phyloP scores from a whole-genome alignment of 2,329 filamentous ascomycete species.

The Colletotrichum sp. region DNA sequence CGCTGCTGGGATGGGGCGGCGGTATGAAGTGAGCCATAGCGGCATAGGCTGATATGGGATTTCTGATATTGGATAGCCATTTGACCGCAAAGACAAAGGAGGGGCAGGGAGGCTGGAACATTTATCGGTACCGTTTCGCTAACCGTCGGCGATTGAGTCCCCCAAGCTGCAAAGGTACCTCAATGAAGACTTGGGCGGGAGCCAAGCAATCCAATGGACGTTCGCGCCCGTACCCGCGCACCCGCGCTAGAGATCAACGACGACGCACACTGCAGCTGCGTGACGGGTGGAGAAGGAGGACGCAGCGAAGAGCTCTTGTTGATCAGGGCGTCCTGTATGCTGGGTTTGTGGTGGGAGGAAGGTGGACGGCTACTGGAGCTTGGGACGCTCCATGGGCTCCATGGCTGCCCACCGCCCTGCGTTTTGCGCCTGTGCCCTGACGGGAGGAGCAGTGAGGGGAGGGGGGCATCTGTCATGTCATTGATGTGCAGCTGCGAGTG shows the following conservation, averaged over 20 bases:
- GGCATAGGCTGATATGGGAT: background rate
- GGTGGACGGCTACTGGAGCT: conserved; percentile 1
- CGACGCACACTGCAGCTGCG: background rate
- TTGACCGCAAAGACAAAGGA: background rate
- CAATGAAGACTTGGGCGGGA: background rate
- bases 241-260: background rate
- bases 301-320: background rate
- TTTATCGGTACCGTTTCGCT: background rate
- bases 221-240: background rate
- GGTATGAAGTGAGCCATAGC: background rate
- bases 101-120: background rate
- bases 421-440: background rate
- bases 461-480: conserved; percentile 7
- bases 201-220: background rate
- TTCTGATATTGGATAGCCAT: background rate
- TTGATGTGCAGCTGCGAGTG: conserved; percentile 15
- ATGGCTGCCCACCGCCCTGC: background rate
- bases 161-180: background rate
- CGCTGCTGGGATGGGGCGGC: background rate
- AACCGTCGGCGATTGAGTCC: background rate
- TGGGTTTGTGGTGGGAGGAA: background rate
- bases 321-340: background rate
- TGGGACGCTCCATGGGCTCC: conserved; percentile 9
- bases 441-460: background rate
- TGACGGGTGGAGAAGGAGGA: background rate